phyloP scores from a whole-genome alignment of 2,329 filamentous ascomycete species.

The Fusarium proliferatum region DNA sequence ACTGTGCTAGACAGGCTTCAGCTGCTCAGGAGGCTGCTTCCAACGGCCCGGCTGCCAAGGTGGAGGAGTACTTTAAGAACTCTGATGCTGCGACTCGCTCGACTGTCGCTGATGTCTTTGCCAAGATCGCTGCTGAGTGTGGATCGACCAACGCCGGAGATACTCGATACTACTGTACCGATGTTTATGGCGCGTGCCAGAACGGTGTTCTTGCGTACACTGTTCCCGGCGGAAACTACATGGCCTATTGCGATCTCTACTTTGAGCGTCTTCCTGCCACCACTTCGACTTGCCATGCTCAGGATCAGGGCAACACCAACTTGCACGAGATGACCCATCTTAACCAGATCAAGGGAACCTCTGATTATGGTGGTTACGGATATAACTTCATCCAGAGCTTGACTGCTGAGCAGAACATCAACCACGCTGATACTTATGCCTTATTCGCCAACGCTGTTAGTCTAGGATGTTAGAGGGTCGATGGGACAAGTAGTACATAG shows the following conservation, averaged over 20 bases:
- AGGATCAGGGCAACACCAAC: slow-evolving; percentile 73
- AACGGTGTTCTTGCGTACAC: slow-evolving; percentile 70
- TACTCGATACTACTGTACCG: slow-evolving; percentile 69
- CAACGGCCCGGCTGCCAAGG: slow-evolving; percentile 60
- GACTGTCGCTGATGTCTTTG: slow-evolving; percentile 63
- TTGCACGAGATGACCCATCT: slow-evolving; percentile 75
- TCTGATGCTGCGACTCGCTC: slow-evolving; percentile 56
- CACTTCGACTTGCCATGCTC: slow-evolving; percentile 65
- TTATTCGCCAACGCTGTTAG: slow-evolving; percentile 42
- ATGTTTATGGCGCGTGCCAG: slow-evolving; percentile 64
- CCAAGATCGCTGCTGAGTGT: slow-evolving; percentile 66
- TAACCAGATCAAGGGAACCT: slow-evolving; percentile 67
- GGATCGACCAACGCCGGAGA: slow-evolving; percentile 58
- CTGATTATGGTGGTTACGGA: slow-evolving; percentile 68
- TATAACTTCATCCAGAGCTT: slow-evolving; percentile 63
- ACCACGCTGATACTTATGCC: slow-evolving; percentile 69
- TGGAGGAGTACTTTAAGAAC: slow-evolving; percentile 74
- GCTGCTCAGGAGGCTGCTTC: slow-evolving; percentile 63
- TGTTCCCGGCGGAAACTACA: slow-evolving; percentile 62
- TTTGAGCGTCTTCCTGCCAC: slow-evolving; percentile 65
- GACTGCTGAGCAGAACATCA: slow-evolving; percentile 61
- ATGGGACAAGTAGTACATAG: not conserved
- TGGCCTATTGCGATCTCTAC: slow-evolving; percentile 71
- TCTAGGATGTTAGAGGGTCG: slow-evolving; percentile 50
- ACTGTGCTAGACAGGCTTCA: slow-evolving; percentile 65